Percentiles rank a stretch among this genome's conserved stretches.
Evolutionary conservation across 2,329 filamentous ascomycete genomes (phyloP).

Genomic region (Falciphora oryzae): DNA sequence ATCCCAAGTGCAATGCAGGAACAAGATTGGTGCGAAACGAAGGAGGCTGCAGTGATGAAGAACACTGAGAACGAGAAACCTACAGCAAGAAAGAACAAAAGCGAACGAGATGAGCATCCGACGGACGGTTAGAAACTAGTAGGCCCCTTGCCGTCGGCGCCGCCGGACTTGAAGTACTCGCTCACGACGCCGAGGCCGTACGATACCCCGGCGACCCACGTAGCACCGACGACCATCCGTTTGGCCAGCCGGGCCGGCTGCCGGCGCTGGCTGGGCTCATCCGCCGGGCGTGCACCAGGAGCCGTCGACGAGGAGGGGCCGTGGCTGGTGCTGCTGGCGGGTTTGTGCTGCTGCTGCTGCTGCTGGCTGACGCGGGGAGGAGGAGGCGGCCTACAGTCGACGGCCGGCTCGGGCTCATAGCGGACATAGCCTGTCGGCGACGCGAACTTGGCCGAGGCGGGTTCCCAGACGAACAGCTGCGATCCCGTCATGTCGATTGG

Average conservation of each 20-base stretch:
- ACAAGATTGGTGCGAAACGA: neutral
- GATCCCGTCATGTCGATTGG: constrained; percentile 53
- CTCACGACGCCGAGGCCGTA: constrained; percentile 55
- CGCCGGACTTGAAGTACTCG: constrained; percentile 50
- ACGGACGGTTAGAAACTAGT: constrained; percentile 23
- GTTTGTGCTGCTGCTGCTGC: constrained; percentile 17
- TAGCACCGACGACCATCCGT: constrained; percentile 47
- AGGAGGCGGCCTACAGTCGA: constrained; percentile 23
- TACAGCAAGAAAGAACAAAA: neutral
- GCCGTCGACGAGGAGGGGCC: neutral
- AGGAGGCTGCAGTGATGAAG: neutral
- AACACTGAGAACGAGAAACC: neutral
- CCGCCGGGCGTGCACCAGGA: constrained; percentile 10
- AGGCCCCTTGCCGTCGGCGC: constrained; percentile 28
- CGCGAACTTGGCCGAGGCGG: constrained; percentile 44
- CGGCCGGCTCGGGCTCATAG: constrained; percentile 39
- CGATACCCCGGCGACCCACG: constrained; percentile 47
- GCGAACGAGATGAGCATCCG: neutral
- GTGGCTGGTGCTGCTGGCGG: constrained; percentile 14
- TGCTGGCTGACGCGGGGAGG: constrained; percentile 22
- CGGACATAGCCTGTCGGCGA: constrained; percentile 63
- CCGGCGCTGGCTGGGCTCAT: constrained; percentile 13
- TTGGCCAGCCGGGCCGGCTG: constrained; percentile 31
- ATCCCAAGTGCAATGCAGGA: neutral
- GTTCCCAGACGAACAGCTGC: constrained; percentile 19